Evolutionary conservation across 2,329 filamentous ascomycete genomes (phyloP).

Genomic region (Orbilia ellipsospora): DNA sequence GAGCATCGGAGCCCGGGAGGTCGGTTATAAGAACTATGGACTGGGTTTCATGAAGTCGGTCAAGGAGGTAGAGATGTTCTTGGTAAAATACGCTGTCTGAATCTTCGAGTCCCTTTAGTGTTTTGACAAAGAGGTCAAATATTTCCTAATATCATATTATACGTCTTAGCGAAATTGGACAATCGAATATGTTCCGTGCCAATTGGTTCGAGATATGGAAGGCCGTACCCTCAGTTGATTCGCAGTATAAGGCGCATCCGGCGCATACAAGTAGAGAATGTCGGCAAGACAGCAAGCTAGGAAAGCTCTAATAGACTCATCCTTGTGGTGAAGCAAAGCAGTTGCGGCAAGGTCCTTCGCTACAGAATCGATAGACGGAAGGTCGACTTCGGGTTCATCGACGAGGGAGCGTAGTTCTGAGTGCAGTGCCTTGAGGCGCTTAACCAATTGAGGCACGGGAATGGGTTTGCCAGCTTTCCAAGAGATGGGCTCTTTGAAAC

Average conservation of each 20-base stretch:
- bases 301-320: slow-evolving; percentile 90
- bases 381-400: slow-evolving; percentile 80
- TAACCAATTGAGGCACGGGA: slow-evolving; percentile 80
- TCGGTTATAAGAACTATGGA: slow-evolving; percentile 93
- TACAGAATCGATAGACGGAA: slow-evolving; percentile 83
- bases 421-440: slow-evolving; percentile 80
- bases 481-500: slow-evolving; percentile 86
- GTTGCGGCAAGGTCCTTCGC: slow-evolving; percentile 85
- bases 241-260: slow-evolving; percentile 90
- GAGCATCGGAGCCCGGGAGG: slow-evolving; percentile 80
- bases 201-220: slow-evolving; percentile 9
- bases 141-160: slow-evolving; percentile 74
- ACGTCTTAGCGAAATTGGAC: slow-evolving; percentile 2
- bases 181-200: not conserved
- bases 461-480: slow-evolving; percentile 95
- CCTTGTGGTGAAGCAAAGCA: slow-evolving; percentile 88
- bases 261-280: slow-evolving; percentile 89
- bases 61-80: slow-evolving; percentile 90
- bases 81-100: slow-evolving; percentile 57
- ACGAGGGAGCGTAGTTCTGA: slow-evolving; percentile 87
- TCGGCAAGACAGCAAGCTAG: slow-evolving; percentile 90
- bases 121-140: slow-evolving; percentile 84
- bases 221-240: slow-evolving; percentile 82
- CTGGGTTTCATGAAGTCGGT: slow-evolving; percentile 90
- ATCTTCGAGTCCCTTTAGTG: slow-evolving; percentile 57